Conservation (phyloP, 1,139 yeast genomes). For the Candida sanyaensis region DNA sequence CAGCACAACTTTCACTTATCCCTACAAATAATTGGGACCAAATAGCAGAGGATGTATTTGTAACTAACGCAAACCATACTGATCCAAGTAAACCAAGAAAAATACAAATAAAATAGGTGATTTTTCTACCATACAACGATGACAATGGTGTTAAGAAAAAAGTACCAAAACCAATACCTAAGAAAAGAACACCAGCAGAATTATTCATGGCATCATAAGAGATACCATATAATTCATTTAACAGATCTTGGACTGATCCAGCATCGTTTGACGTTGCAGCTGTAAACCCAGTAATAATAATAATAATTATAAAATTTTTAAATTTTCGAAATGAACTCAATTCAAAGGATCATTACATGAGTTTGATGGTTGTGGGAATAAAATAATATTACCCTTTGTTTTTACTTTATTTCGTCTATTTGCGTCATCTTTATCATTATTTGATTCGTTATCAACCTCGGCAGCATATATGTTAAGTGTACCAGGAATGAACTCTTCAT, state of each 20-base stretch:
- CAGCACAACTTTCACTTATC: slow-evolving; percentile 83
- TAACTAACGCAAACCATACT: slow-evolving; percentile 71
- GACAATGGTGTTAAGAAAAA: slow-evolving; percentile 72
- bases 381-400: slow-evolving; percentile 31
- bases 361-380: slow-evolving; percentile 43
- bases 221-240: slow-evolving; percentile 64
- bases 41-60: slow-evolving; percentile 61
- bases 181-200: slow-evolving; percentile 79
- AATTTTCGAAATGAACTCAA: slow-evolving; percentile 52
- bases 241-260: slow-evolving; percentile 72
- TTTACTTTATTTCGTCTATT: slow-evolving; percentile 13
- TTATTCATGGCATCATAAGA: slow-evolving; percentile 76
- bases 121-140: slow-evolving; percentile 70
- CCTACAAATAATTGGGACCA: slow-evolving; percentile 86
- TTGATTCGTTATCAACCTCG: slow-evolving; percentile 15
- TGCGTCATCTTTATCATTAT: slow-evolving; percentile 21
- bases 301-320: slow-evolving; percentile 58
- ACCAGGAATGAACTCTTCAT: slow-evolving; percentile 62
- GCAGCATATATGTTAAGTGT: slow-evolving; percentile 52
- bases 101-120: slow-evolving; percentile 66
- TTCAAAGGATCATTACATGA: slow-evolving; percentile 52
- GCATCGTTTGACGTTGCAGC: slow-evolving; percentile 86
- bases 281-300: slow-evolving; percentile 73
- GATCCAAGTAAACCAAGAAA: slow-evolving; percentile 65
- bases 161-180: slow-evolving; percentile 73